Percentiles rank a stretch among this genome's conserved stretches.
Evolutionary conservation across 2,329 filamentous ascomycete genomes (phyloP).

Genomic region (Paracoccidioides brasiliensis): DNA sequence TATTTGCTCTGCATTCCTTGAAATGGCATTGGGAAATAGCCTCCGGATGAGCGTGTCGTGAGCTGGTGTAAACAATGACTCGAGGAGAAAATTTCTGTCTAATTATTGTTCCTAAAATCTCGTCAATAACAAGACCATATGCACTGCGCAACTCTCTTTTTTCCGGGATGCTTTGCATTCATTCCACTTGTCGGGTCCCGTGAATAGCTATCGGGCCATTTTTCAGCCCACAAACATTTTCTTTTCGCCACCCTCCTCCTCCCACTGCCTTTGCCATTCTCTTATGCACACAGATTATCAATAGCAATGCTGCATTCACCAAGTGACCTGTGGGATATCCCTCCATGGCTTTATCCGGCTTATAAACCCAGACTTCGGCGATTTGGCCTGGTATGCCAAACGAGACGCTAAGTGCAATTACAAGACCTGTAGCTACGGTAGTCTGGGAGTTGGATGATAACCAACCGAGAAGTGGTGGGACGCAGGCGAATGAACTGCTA

Average conservation of each 20-base stretch:
- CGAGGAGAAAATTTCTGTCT: background rate
- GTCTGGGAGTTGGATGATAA: constrained; percentile 53
- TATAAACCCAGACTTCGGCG: constrained; percentile 62
- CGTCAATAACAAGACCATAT: background rate
- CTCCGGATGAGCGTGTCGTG: too few species aligned
- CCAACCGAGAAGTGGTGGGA: constrained; percentile 60
- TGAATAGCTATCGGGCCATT: background rate
- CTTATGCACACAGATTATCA: constrained; percentile 41
- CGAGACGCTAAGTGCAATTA: constrained; percentile 57
- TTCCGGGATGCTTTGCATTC: background rate
- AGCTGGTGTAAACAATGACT: too few species aligned
- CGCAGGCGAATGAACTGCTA: constrained; percentile 53
- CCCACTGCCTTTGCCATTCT: constrained; percentile 31
- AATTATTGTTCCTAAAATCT: background rate
- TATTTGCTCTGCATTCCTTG: too few species aligned
- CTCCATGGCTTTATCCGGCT: constrained; percentile 42
- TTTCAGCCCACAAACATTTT: constrained; percentile 13
- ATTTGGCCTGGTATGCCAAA: constrained; percentile 59
- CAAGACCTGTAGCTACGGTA: constrained; percentile 52
- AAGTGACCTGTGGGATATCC: constrained; percentile 62
- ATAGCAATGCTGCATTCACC: constrained; percentile 48
- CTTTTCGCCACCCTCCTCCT: constrained; percentile 9
- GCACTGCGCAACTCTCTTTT: too few species aligned
- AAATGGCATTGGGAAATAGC: too few species aligned
- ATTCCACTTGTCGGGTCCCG: background rate